Base-by-base conservation (phyloP, 768 basidiomycete genomes). In the Pulveroboletus sp. region DNA sequence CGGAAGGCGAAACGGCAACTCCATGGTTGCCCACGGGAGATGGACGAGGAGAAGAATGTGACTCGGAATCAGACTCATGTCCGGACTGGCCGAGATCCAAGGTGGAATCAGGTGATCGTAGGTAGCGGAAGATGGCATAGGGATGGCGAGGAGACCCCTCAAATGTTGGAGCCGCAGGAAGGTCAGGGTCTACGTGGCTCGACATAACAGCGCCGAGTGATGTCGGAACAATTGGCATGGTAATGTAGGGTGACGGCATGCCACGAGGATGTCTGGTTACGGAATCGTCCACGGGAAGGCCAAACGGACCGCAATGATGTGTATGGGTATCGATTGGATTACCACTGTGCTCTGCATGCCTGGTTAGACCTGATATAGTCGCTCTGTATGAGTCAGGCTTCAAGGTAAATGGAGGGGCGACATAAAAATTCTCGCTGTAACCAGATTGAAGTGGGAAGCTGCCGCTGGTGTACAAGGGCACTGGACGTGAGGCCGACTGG, bases 211-310 rank as follows among this genome's bases (percentile, higher is more conserved):
- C 15, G 18, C 21, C 35, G 21, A 27, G 30, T 8, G 40, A 28
- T 14, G 27, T 46, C 43, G 50, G 55, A 36, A 41, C 17, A 32
- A 48, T 49, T 18, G 58, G 44, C 50, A 51, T 41, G 42, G 46
- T 1, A 24, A 51, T 28, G 10, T 17, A 18, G 17, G 45, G 27
- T 36, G 52, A 42, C 17, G 39, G 31, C 28, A 37, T 18, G 18
- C 4, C 36, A 27, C 11, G 37, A 36, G 37, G 21, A 24, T 42
- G 17, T 6, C 26, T 36, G 4, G 21, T 32, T 11, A 35, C 26
- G 33, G 35, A 43, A 35, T 45, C 3, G 21, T 39, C 44, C 8
- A 36, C 28, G 18, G 7, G 8, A 8, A 27, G 40, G 9, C 14
- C 30, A 32, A 30, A 27, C 17, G 27, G 18, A 24, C 9, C 42